These are phyloP conservation scores for Pestalotiopsis sp. DNA, from an alignment of 2,329 filamentous ascomycete species.

Conservation along the genomic window DNA sequence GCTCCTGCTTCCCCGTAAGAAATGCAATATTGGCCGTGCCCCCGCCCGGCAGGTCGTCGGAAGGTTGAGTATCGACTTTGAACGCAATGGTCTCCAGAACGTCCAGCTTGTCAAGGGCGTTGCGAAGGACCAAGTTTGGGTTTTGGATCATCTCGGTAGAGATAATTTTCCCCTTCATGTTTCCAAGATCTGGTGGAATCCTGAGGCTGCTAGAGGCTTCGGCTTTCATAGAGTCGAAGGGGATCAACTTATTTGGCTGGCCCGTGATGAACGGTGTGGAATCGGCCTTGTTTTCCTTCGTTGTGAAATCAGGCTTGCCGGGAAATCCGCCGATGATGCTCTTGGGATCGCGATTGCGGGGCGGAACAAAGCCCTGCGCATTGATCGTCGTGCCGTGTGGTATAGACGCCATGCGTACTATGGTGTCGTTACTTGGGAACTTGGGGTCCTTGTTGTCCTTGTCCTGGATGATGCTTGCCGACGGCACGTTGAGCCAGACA, in stretches of 20 bases:
- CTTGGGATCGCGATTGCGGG: not conserved
- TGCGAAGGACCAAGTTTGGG: not conserved
- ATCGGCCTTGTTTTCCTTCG: not conserved
- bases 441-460: not conserved
- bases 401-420: not conserved
- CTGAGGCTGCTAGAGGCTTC: not conserved
- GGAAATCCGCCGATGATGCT: not conserved
- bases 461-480: not conserved
- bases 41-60: too few relatives aligned
- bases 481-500: not conserved
- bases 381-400: not conserved
- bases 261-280: too few relatives aligned
- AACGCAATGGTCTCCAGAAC: not conserved
- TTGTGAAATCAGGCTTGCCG: not conserved
- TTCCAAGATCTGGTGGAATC: not conserved
- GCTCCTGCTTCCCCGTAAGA: not conserved
- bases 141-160: not conserved
- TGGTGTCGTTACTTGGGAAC: not conserved
- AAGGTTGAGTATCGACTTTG: not conserved
- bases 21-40: not conserved
- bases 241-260: too few relatives aligned
- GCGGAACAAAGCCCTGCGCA: not conserved
- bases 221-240: too few relatives aligned
- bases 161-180: not conserved
- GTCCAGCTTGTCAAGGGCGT: not conserved